These are phyloP conservation scores for Lipomyces yamanashiensis DNA, from an alignment of 805 yeast species.

Conservation along the genomic window DNA sequence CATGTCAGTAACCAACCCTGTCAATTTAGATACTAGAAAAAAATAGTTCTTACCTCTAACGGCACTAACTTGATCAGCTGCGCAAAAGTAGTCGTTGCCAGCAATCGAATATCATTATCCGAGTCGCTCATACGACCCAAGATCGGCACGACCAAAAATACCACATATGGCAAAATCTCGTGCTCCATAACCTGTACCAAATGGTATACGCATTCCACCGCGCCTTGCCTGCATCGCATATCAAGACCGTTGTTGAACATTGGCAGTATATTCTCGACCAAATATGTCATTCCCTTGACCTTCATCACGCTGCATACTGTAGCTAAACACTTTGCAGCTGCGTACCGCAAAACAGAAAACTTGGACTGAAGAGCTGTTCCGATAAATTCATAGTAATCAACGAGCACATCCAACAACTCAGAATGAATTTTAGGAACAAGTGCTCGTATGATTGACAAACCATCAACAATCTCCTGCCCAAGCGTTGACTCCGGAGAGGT, in stretches of 20 bases:
- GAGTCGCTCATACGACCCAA: conserved; percentile 98
- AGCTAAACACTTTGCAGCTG: conserved; percentile 88
- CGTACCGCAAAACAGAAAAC: conserved; percentile 84
- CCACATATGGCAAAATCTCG: conserved; percentile 89
- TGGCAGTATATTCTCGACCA: conserved; percentile 80
- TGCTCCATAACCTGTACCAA: conserved; percentile 83
- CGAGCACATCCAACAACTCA: conserved; percentile 52
- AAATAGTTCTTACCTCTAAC: conserved; percentile 57
- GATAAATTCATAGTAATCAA: conserved; percentile 61
- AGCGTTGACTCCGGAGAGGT: conserved; percentile 50
- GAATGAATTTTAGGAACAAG: conserved; percentile 64
- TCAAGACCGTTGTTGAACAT: conserved; percentile 76
- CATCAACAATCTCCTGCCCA: conserved; percentile 85
- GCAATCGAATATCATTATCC: conserved; percentile 79
- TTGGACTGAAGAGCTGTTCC: conserved; percentile 62
- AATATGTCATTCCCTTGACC: conserved; percentile 70
- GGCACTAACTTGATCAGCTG: conserved; percentile 94
- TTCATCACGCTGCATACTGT: conserved; percentile 73
- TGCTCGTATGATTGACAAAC: conserved; percentile 79
- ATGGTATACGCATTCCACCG: conserved; percentile 88
- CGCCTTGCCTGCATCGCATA: conserved; percentile 82
- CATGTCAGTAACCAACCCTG: not conserved
- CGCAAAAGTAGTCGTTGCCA: conserved; percentile 96
- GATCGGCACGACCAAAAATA: conserved; percentile 93
- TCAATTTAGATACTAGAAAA: not conserved